Evolutionary conservation across 2,329 filamentous ascomycete species (phyloP), one percentile per base, ranked within the genome.

Genomic region (Phyllosticta ampelicida): DNA sequence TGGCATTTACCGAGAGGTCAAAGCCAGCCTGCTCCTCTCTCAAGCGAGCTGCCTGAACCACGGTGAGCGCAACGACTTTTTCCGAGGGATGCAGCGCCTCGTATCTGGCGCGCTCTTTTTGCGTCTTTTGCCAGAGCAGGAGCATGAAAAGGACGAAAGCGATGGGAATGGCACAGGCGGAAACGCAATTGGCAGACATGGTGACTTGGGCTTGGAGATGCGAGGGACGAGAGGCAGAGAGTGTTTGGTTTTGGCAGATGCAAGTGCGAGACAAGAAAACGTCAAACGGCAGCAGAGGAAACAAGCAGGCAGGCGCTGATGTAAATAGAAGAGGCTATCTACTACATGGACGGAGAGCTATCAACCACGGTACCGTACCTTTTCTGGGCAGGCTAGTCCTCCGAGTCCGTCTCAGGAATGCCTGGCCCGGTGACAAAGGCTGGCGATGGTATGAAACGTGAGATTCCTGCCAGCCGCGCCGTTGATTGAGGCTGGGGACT

Each of bases 1-100:
- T 44, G 16, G 13, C 21, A 52, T 30, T 50, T 58, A 55, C 54
- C 21, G 50, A 23, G 5, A 9, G 53, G 21, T 49, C 55, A 28
- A 59, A 55, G 53, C 57, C 57, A 16, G 55, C 50, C 4, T 55
- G 53, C 13, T 59, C 57, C 20, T 59, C 57, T 50, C 30, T 55
- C 9, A n/a, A 23, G 6, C 57, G 57, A 48, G 57, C 57, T 9
- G 51, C 57, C 9, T 51, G 48, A 21, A 53, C 51, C 20, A 59
- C 9, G 3, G 57, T 29, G 28, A 59, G 57, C 18, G 57, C 57
- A 11, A 55, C 26, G 8, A 49, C 52, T 29, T 59, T 59, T 21
- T 59, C 57, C 3, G 48, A 55, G 9, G 57, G 57, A 26, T 59
- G 52, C 16, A 52, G 49, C 19, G 20, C 23, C 18, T 59, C 53